Evolutionary conservation across 2,329 filamentous ascomycete genomes (phyloP), one percentile per base, ranked within the genome.

Genomic region (Bipolaris victoriae): DNA sequence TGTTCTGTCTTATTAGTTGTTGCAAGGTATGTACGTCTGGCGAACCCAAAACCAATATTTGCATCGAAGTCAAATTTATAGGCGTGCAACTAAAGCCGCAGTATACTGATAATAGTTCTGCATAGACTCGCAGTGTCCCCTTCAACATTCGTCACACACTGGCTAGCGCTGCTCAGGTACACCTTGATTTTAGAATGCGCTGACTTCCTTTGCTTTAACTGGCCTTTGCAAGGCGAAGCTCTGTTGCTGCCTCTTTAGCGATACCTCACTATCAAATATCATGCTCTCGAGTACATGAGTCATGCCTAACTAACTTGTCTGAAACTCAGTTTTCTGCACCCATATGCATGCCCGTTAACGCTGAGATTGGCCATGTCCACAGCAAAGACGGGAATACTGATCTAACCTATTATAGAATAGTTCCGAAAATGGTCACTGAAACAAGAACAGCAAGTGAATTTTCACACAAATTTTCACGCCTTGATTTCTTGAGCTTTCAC

Each of bases 381-480:
- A 13, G 7, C 10, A 26, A 15, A 16, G 2, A 16, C 13, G 16
- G 24, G n/a, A 29, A 29, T 5, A 7, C 13, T 10, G n/a, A 29
- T 16, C 46, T 49, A 49, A 49, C 46, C 20, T 10, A 9, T 29
- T 49, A 18, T 24, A 22, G 5, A 29, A 22, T 49, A 49, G 46
- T 3, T 0, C 5, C n/a, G 4, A 26, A 26, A 49, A 49, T 39
- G 35, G 46, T 39, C 35, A 39, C 33, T 39, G 22, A 15, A 49
- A 39, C 46, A 37, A 39, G 22, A 29, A 9, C 35, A 49, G 10
- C 10, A 39, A 10, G 37, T 49, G 46, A 49, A 39, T 49, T 49
- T 39, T 49, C 46, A 26, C 33, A 22, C 46, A 39, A 49, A 39
- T 29, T 39, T 49, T 39, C 46, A 37, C 26, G 24, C 5, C n/a